Evolutionary conservation across 345 rosid genomes (phyloP), one percentile per base, ranked within the genome.

Genomic region (Combretum micranthum): DNA sequence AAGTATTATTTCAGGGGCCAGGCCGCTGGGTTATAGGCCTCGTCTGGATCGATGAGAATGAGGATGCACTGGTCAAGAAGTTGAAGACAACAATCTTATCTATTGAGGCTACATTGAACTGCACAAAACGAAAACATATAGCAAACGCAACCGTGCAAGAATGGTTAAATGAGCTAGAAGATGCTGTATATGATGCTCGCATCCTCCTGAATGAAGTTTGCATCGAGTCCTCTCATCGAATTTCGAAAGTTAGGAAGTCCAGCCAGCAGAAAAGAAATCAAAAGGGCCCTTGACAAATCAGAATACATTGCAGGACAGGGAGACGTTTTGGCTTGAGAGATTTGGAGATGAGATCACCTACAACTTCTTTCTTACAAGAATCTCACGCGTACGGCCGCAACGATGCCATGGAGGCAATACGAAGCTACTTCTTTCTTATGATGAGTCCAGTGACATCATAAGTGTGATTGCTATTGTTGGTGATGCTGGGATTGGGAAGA

Each of bases 151-250:
- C 46, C 11, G 49, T 60, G 0, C 46, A 32, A 32, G n/a, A 5
- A 11, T 72, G 69, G 76, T 4, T 68, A 11, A 44, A 44, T 20
- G 61, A 63, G 50, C 63, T 72, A 50, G 57, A 58, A 52, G 53
- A 63, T 42, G 61, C 61, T 1, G 47, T 54, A 3, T 18, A 55
- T 0, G 61, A 61, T 25, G 64, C 66, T 22, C 67, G 53, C 22
- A 49, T 57, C 48, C 43, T 71, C 5, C 17, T 71, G 55, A 60
- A 66, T 39, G 67, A 53, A 52, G 42, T 53, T 20, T 42, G 17
- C 25, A 3, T 4, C 13, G 17, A 26, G 20, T 37, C 23, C 22
- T 25, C 43, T 3, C 53, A n/a, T 0, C 12, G 13, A 11, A 32
- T n/a, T n/a, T n/a, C n/a, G n/a, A n/a, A n/a, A 15, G 25, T 32